Evolutionary conservation across 257 asterid genomes (phyloP), one percentile per base, ranked within the genome.

Genomic region (Nicotiana knightiana): DNA sequence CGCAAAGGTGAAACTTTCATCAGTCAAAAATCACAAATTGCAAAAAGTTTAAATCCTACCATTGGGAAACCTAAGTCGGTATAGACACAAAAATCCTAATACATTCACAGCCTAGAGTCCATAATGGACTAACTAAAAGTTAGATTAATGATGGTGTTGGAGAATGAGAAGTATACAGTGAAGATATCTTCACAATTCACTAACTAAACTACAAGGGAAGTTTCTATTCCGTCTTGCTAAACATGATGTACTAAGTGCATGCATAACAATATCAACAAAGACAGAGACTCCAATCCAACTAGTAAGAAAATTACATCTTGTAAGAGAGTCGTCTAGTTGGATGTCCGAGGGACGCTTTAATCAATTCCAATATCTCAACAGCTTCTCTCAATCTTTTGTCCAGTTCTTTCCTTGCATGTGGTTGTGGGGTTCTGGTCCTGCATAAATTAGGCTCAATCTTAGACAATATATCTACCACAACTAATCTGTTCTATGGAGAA

Each of bases 371-470:
- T 61, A 94, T 86, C 87, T 86, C 92, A 80, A 80, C 86, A 58
- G 90, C 93, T 83, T 88, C 94, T 86, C 81, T 91, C 55, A 91
- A 67, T 85, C 98, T 90, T 87, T 83, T 86, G 53, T 94, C 97
- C 16, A 79, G 89, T 83, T 92, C 97, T 86, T 91, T 94, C 24
- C 78, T 70, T 32, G 82, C 85, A 64, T 82, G 51, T 54, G 83
- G 86, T 58, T 89, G 86, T 12, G 70, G 48, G 2, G 48, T 43
- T 9, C 48, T 76, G 67, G 84, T 87, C 96, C 99, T 94, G 80
- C 85, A 53, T 48, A 32, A 58, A 61, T 6, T 43, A 75, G 51
- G 79, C 15, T 59, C 80, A 28, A 51, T 48, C 2, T 17, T 17
- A 57, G 26, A 57, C 46, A 24, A 55, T 46, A 24, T 3, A 21